A percentile compares a stretch with the other conserved stretches of the same genome.
phyloP scores from a whole-genome alignment of 441 rosid species.

The Jatropha podagrica region DNA sequence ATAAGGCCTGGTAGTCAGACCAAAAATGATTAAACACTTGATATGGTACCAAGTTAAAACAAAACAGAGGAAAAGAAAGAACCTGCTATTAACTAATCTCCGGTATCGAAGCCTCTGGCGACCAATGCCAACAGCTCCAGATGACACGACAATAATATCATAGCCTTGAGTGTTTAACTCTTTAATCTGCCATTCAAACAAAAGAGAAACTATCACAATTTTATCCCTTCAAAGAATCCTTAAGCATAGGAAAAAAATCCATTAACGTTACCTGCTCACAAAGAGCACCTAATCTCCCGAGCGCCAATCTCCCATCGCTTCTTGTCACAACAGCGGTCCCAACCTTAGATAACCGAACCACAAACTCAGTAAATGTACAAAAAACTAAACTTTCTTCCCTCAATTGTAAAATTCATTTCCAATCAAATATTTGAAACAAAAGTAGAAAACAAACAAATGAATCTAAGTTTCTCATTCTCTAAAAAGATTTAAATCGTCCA shows the following conservation, averaged over 20 bases:
- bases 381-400: not conserved
- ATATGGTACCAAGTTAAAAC: not conserved
- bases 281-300: slow-evolving; percentile 88
- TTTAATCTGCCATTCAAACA: slow-evolving; percentile 57
- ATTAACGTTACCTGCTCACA: slow-evolving; percentile 76
- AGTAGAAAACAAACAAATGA: not conserved
- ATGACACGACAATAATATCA: slow-evolving; percentile 89
- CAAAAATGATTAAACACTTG: not conserved
- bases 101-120: slow-evolving; percentile 94
- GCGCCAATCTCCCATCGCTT: slow-evolving; percentile 88
- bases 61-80: slow-evolving; percentile 6
- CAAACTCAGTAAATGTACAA: not conserved
- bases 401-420: not conserved
- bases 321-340: slow-evolving; percentile 99
- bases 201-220: slow-evolving; percentile 1
- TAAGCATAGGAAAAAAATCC: not conserved
- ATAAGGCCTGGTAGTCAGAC: not conserved
- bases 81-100: slow-evolving; percentile 95
- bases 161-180: slow-evolving; percentile 76
- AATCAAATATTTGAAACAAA: not conserved
- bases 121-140: slow-evolving; percentile 98
- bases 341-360: slow-evolving; percentile 45
- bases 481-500: too few relatives aligned
- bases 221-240: not conserved
- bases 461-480: slow-evolving; percentile 1